Evolutionary conservation across 129 eudicot species (phyloP).

Genomic region (Sambucus nigra): DNA sequence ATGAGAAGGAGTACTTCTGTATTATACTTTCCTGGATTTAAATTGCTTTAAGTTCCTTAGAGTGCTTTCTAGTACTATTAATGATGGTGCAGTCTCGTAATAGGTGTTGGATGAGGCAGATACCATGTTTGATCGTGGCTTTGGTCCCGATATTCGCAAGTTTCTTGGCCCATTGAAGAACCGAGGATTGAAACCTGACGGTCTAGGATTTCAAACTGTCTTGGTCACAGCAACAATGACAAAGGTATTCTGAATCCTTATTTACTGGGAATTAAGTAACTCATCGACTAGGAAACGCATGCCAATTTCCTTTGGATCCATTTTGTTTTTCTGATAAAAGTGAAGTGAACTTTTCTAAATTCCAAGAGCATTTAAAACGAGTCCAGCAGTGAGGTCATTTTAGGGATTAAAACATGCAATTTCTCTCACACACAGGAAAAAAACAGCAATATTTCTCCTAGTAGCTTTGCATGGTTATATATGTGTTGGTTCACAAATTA

Average conservation of each 20-base stretch:
- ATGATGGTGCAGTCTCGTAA: slow-evolving; percentile 9
- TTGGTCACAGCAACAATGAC: slow-evolving; percentile 95
- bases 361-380: too few species aligned
- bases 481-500: too few species aligned
- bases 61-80: slow-evolving; percentile 1
- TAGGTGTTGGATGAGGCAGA: slow-evolving; percentile 99
- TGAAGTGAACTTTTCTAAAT: too few species aligned
- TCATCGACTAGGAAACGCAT: too few species aligned
- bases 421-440: neutral
- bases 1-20: too few species aligned
- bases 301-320: too few species aligned
- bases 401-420: neutral
- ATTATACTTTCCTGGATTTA: too few species aligned
- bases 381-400: too few species aligned
- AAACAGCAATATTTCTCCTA: too few species aligned
- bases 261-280: too few species aligned
- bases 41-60: neutral
- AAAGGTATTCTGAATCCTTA: slow-evolving; percentile 33
- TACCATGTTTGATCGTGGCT: slow-evolving; percentile 95
- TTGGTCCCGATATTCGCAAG: slow-evolving; percentile 96
- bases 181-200: slow-evolving; percentile 60
- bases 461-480: too few species aligned
- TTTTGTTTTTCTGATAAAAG: too few species aligned
- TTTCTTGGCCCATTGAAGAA: slow-evolving; percentile 80
- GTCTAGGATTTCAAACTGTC: slow-evolving; percentile 77